Base-by-base conservation (phyloP, 441 rosid genomes). In the Adansonia rubrostipa region DNA sequence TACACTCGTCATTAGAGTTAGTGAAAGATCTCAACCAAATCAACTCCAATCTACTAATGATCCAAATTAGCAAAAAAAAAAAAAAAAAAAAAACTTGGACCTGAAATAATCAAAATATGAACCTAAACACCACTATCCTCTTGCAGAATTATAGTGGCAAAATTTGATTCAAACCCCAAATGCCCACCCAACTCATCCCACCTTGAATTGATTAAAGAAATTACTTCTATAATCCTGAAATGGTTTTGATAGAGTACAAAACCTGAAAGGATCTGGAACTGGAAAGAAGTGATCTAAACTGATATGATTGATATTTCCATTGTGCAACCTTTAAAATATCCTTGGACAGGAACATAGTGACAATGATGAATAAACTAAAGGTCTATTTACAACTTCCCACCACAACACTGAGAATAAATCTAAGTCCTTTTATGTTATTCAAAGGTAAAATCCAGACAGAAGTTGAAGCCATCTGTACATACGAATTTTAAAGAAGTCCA, bases 151-250 rank as follows among this genome's bases (percentile, higher is more conserved):
- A 53, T 24, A 15, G 60, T 28, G 48, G 24, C 47, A 33, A 53
- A 71, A 15, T 33, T 51, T 53, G 24, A 71, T 71, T 71, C 75
- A 51, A 71, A 71, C 60, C 22, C 61, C 58, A 15, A 28, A 51
- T 17, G 17, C 51, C 53, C 54, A 19, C 33, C 74, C 57, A 42
- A 48, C 73, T 28, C 14, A 28, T 10, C 14, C 11, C 22, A 28
- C 20, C 74, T 51, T 62, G 67, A 62, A 28, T 71, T 15, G 47
- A 51, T 62, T 3, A 71, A 28, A 71, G 24, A 15, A 51, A 51
- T 48, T 48, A 69, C 42, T 13, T 6, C 13, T 3, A 11, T 13
- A 47, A 47, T 22, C 36, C 57, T 13, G 42, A 22, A 20, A 45
- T 19, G 54, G 10, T 45, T 36, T 36, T 3, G 3, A 45, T 19